These are phyloP conservation scores for Suillus clintonianus DNA, from an alignment of 768 basidiomycete genomes.

Conservation along the genomic window DNA sequence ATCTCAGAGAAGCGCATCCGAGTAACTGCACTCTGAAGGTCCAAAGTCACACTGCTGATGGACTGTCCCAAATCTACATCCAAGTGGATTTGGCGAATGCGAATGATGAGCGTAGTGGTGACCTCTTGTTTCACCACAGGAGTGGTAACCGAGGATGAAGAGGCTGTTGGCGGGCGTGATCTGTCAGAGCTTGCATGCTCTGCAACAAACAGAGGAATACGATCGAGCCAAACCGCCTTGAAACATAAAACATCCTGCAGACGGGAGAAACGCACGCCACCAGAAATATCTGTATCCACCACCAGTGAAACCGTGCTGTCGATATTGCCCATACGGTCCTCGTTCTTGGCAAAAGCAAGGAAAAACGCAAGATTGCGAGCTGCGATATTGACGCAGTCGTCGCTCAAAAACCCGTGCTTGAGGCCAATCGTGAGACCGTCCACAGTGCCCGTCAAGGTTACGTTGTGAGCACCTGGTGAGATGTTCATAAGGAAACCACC, in stretches of 20 bases:
- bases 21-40: conserved; percentile 62
- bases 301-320: conserved; percentile 68
- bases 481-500: conserved; percentile 87
- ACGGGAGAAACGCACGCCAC: conserved; percentile 78
- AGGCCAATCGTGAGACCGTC: conserved; percentile 81
- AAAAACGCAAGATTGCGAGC: conserved; percentile 84
- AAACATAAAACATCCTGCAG: conserved; percentile 92
- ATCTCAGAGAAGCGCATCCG: conserved; percentile 66
- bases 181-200: conserved; percentile 26
- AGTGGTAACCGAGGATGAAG: conserved; percentile 13
- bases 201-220: conserved; percentile 72
- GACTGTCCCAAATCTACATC: conserved; percentile 85
- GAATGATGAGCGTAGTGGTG: conserved; percentile 64
- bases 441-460: conserved; percentile 77
- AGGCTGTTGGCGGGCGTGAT: conserved; percentile 18
- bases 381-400: conserved; percentile 78
- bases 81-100: conserved; percentile 71
- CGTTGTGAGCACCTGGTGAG: conserved; percentile 68
- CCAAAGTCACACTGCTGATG: conserved; percentile 70
- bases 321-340: conserved; percentile 33
- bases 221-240: conserved; percentile 93
- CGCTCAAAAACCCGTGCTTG: conserved; percentile 83
- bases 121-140: conserved; percentile 43
- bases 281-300: conserved; percentile 84
- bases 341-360: conserved; percentile 61